Evolutionary conservation across 257 asterid genomes (phyloP), one percentile per base, ranked within the genome.

Genomic region (Perilla frutescens): DNA sequence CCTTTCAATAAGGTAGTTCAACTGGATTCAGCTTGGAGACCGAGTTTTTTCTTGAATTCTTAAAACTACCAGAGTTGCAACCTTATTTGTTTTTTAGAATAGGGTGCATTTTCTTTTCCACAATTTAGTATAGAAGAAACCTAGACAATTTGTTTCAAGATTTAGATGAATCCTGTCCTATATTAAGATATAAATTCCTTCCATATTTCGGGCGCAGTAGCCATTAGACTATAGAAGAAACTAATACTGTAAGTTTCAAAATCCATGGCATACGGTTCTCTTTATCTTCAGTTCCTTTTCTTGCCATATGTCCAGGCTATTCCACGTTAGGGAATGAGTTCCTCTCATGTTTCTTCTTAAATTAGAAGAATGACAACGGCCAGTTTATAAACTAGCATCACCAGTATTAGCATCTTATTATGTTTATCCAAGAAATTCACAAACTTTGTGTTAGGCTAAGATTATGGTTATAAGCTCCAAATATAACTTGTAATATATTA

Each of bases 401-500:
- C 54, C 12, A 45, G 32, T 8, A 55, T 29, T 63, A 62, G 41
- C 58, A 41, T 53, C 51, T 37, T 40, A 71, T 10, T 26, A 29
- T 7, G 12, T 29, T 29, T 29, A 39, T 72, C n/a, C 47, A 9
- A 48, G 20, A 55, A 60, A 39, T 12, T 20, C 20, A 7, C 4
- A 13, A 62, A 43, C 67, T 34, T 53, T 20, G 11, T 32, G 37
- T 31, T 32, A 29, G 43, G 50, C 66, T 41, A 58, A 49, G 44
- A 31, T 12, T 11, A 62, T 63, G 56, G 37, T 55, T 2, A 64
- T 50, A 70, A 11, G 53, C 65, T 66, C 65, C 59, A 55, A 66
- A 44, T 34, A 20, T 36, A 29, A 31, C 37, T 57, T 4, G 45
- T 55, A 37, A 54, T 13, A 12, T 39, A 12, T n/a, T 54, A 41